These are phyloP conservation scores for Mycoemilia scoparia DNA, from an alignment of 192 early-diverging fungal species.

Conservation along the genomic window DNA sequence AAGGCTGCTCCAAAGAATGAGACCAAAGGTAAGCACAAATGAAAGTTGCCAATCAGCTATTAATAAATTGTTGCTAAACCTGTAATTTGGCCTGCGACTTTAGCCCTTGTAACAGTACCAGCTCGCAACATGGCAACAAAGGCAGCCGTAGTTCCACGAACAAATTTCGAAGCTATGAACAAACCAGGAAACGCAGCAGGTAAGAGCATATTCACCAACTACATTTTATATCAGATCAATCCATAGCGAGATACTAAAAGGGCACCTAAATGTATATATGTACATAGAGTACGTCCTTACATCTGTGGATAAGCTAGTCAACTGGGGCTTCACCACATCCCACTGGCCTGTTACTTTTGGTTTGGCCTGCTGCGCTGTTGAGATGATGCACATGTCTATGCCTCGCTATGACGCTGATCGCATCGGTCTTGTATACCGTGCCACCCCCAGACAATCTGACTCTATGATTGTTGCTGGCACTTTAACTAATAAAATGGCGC, in stretches of 20 bases:
- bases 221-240: too few relatives aligned
- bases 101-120: too few relatives aligned
- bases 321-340: constrained; percentile 83
- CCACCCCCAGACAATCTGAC: constrained; percentile 91
- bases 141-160: constrained; percentile 23
- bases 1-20: too few relatives aligned
- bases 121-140: constrained; percentile 16
- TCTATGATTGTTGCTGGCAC: constrained; percentile 99
- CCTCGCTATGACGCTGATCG: constrained; percentile 96
- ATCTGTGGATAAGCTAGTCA: constrained; percentile 79
- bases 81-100: too few relatives aligned
- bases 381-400: constrained; percentile 97
- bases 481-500: constrained; percentile 98
- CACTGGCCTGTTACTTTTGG: constrained; percentile 85
- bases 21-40: too few relatives aligned
- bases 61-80: too few relatives aligned
- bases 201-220: too few relatives aligned
- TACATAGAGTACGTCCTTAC: constrained; percentile 79
- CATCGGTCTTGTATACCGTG: constrained; percentile 91
- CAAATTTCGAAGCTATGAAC: constrained; percentile 23
- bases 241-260: too few relatives aligned
- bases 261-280: too few relatives aligned
- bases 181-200: constrained; percentile 27
- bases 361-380: constrained; percentile 90
- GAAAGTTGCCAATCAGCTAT: too few relatives aligned